Evolutionary conservation across 2,329 filamentous ascomycete species (phyloP).

Genomic region (Cladosporium sp.): DNA sequence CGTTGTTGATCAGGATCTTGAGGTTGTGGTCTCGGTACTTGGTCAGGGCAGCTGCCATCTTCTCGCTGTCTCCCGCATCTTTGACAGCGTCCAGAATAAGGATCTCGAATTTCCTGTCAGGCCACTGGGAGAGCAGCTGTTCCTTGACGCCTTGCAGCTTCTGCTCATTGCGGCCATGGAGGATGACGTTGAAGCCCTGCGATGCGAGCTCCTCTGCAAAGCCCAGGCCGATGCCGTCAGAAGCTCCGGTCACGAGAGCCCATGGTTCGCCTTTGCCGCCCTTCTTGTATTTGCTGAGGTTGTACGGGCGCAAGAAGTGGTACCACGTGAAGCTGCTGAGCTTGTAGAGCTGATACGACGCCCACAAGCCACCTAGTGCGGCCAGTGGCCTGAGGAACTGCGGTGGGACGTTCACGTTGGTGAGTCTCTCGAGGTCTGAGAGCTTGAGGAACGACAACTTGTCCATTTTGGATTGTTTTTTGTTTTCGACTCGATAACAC

Average conservation of each 20-base stretch:
- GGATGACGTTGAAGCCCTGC: slow-evolving; percentile 50
- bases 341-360: slow-evolving; percentile 19
- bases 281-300: slow-evolving; percentile 21
- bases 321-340: slow-evolving; percentile 21
- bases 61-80: slow-evolving; percentile 24
- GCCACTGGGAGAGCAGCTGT: slow-evolving; percentile 38
- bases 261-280: slow-evolving; percentile 26
- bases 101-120: slow-evolving; percentile 35
- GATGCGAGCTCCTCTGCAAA: slow-evolving; percentile 47
- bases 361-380: slow-evolving; percentile 19
- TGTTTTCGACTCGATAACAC: neutral
- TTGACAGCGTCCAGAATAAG: slow-evolving; percentile 42
- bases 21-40: slow-evolving; percentile 36
- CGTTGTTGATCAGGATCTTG: slow-evolving; percentile 54
- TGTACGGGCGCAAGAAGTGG: slow-evolving; percentile 24
- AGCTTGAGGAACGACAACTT: neutral
- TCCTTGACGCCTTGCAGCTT: slow-evolving; percentile 42
- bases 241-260: slow-evolving; percentile 50
- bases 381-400: slow-evolving; percentile 11
- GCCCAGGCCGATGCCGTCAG: slow-evolving; percentile 49
- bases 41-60: slow-evolving; percentile 22
- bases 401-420: neutral
- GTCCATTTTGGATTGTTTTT: neutral
- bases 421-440: neutral
- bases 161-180: slow-evolving; percentile 48